These are phyloP conservation scores for Aspergillus calidoustus DNA, from an alignment of 2,329 filamentous ascomycete species.

Conservation along the genomic window DNA sequence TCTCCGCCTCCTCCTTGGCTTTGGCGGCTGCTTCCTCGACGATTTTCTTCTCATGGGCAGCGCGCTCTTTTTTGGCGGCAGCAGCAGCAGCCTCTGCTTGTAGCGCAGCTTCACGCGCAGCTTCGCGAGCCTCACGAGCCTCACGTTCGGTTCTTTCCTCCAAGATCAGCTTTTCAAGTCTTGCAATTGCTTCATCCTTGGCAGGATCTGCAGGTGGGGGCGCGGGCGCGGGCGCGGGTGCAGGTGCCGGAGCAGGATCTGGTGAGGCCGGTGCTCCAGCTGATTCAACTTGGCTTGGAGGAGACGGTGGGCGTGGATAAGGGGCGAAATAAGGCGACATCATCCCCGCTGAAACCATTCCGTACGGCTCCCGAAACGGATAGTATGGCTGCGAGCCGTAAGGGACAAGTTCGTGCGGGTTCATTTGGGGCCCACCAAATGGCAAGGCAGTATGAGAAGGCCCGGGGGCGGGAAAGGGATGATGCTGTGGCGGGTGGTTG, in stretches of 20 bases:
- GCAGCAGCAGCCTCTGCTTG: constrained; percentile 57
- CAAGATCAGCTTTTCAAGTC: constrained; percentile 63
- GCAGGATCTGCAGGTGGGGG: constrained; percentile 54
- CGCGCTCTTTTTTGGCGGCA: constrained; percentile 39
- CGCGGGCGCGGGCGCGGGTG: constrained; percentile 21
- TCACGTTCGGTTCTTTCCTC: constrained; percentile 50
- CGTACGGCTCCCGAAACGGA: constrained; percentile 41
- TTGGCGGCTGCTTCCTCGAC: constrained; percentile 51
- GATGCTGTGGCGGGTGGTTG: constrained; percentile 36
- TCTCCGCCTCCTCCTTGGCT: constrained; percentile 54
- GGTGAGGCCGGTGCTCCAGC: constrained; percentile 36
- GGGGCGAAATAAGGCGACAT: constrained; percentile 42
- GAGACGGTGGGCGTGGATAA: constrained; percentile 42
- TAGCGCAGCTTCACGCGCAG: constrained; percentile 47
- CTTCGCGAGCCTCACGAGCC: constrained; percentile 43
- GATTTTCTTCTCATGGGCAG: constrained; percentile 48
- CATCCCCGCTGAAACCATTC: constrained; percentile 38
- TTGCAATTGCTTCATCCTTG: constrained; percentile 61
- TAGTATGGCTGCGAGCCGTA: constrained; percentile 41
- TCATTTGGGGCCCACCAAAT: constrained; percentile 37
- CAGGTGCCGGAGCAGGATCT: constrained; percentile 3
- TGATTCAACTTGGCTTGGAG: constrained; percentile 33
- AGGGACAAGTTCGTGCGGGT: constrained; percentile 43
- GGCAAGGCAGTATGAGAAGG: constrained; percentile 34
- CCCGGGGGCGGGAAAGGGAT: constrained; percentile 32